Percentiles rank a stretch among this genome's conserved stretches.
These are phyloP conservation scores for Alternaria gaisen DNA, from an alignment of 2,329 filamentous ascomycete species.

Conservation along the genomic window DNA sequence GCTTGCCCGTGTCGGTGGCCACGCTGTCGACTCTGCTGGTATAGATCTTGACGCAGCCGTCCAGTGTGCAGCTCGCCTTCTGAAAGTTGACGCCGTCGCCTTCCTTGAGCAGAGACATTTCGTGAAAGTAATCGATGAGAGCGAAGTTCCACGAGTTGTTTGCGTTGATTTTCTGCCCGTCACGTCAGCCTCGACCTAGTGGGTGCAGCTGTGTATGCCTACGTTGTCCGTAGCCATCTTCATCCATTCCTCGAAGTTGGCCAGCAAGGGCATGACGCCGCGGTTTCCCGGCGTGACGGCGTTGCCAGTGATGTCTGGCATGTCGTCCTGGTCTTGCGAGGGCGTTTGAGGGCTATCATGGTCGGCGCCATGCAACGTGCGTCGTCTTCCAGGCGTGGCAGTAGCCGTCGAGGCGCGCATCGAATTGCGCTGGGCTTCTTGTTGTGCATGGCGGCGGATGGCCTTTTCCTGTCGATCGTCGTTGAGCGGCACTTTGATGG, in stretches of 20 bases:
- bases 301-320: constrained; percentile 69
- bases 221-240: constrained; percentile 98
- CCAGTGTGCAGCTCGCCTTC: constrained; percentile 95
- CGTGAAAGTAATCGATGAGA: constrained; percentile 99
- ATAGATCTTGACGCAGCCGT: constrained; percentile 99
- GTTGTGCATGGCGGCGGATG: constrained; percentile 83
- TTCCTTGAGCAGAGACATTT: constrained; percentile 96
- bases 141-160: constrained; percentile 99
- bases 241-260: constrained; percentile 99
- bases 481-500: constrained; percentile 79
- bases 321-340: constrained; percentile 59
- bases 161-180: constrained; percentile 77
- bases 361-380: constrained; percentile 63
- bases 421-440: constrained; percentile 91
- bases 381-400: constrained; percentile 74
- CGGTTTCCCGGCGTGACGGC: constrained; percentile 95
- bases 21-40: constrained; percentile 98
- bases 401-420: constrained; percentile 76
- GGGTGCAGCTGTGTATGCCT: constrained; percentile 7
- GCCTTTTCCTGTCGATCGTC: constrained; percentile 95
- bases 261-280: constrained; percentile 83
- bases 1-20: constrained; percentile 93
- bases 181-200: constrained; percentile 19
- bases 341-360: constrained; percentile 62
- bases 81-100: constrained; percentile 98